Evolutionary conservation across 75 land plant genomes (phyloP), one percentile per base, ranked within the genome.

Genomic region (Pinus albicaulis): DNA sequence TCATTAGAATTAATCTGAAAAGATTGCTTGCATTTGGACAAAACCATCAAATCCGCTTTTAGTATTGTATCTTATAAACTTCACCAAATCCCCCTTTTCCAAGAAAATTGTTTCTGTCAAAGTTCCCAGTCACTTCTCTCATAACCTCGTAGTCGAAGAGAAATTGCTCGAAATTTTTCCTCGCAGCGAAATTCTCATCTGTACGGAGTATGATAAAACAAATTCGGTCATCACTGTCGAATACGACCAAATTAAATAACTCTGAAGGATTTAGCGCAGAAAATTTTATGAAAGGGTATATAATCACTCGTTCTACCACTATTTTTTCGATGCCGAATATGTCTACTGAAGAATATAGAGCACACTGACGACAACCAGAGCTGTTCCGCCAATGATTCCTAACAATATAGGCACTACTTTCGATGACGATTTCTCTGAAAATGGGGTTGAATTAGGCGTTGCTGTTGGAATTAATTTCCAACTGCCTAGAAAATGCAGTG

Each of bases 61-160:
- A 8, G 8, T 44, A 44, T 44, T 69, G 24, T 76, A 76, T 75
- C 76, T 76, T 76, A 41, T 72, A 76, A 70, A 76, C 78, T 23
- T 52, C 36, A n/a, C 75, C 78, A 16, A 72, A 76, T 28, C 73
- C 70, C 36, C 78, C 78, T 34, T 69, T 12, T 3, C 78, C 78
- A 10, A 76, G 3, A 16, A 36, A n/a, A 23, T 70, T 76, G 15
- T 4, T 72, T 4, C 22, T 8, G 36, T 76, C 72, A 41, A 69
- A 76, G 16, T 70, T 38, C 23, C 17, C 19, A 38, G 52, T 66
- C 10, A 52, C 41, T 36, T 15, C 48, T 66, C 52, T 31, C 0
- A 66, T 3, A 17, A 34, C 7, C 2, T 66, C 22, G 48, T 66
- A 66, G 3, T 38, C 34, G 8, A 68, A 68, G 11, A 15, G 44